These are phyloP conservation scores for Euphorbia pulcherrima DNA, from an alignment of 345 rosid species.

Conservation along the genomic window DNA sequence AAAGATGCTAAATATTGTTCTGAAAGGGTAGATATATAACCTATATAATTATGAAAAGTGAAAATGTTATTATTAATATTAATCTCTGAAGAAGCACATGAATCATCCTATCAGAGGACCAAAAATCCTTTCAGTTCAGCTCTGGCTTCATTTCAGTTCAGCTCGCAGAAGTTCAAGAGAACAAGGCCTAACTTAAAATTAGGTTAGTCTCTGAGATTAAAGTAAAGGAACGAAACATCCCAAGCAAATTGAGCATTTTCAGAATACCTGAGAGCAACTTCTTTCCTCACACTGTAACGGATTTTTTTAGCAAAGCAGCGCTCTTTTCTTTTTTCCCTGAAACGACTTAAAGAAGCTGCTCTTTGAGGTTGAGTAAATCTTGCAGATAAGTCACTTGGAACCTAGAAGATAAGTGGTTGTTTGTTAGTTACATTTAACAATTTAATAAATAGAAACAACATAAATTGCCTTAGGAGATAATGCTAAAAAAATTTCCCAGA, in stretches of 20 bases:
- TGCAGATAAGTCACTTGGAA: slow-evolving; percentile 28
- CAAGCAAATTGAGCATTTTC: too few species aligned
- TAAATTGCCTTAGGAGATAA: not conserved
- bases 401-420: slow-evolving; percentile 22
- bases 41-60: too few species aligned
- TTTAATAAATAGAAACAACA: slow-evolving; percentile 2
- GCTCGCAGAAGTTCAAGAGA: too few species aligned
- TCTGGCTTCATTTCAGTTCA: too few species aligned
- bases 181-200: too few species aligned
- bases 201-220: too few species aligned
- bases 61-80: too few species aligned
- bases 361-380: slow-evolving; percentile 33
- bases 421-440: not conserved
- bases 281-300: slow-evolving; percentile 39
- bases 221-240: too few species aligned
- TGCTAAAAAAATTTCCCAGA: not conserved
- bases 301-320: slow-evolving; percentile 47
- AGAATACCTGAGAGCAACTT: slow-evolving; percentile 42
- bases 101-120: too few species aligned
- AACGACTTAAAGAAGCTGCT: slow-evolving; percentile 41
- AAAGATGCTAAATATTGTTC: not conserved
- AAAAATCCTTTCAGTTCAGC: too few species aligned
- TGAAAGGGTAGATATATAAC: not conserved
- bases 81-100: not conserved
- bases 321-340: slow-evolving; percentile 47